These are phyloP conservation scores for Ogataea pini DNA, from an alignment of 805 yeast species.

Conservation along the genomic window DNA sequence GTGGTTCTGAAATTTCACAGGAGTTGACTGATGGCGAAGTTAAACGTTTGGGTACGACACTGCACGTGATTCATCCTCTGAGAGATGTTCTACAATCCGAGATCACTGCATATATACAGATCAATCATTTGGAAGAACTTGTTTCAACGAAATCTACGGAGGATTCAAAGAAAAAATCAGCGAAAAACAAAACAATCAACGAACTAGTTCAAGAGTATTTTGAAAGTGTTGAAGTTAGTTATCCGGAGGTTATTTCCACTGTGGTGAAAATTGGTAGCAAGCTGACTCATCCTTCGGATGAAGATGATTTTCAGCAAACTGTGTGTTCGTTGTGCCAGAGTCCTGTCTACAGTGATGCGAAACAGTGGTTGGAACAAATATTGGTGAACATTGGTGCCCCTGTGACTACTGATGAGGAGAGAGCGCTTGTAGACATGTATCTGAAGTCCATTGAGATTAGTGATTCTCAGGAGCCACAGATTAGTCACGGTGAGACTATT, in stretches of 20 bases:
- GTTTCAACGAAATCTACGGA: constrained; percentile 22
- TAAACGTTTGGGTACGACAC: constrained; percentile 30
- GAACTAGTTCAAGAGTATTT: constrained; percentile 78
- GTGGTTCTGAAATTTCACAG: constrained; percentile 68
- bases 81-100: constrained; percentile 76
- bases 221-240: constrained; percentile 66
- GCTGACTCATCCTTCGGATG: constrained; percentile 48
- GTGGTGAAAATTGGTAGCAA: constrained; percentile 89
- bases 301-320: constrained; percentile 16
- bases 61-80: constrained; percentile 65
- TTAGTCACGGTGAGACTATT: constrained; percentile 18
- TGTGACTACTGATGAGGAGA: constrained; percentile 45
- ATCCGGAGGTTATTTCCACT: constrained; percentile 88
- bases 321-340: constrained; percentile 60
- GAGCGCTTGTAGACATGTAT: constrained; percentile 30
- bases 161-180: constrained; percentile 40
- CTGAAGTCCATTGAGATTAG: constrained; percentile 10
- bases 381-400: constrained; percentile 61
- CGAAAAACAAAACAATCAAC: constrained; percentile 77
- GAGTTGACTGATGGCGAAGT: constrained; percentile 48
- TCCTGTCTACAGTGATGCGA: constrained; percentile 56
- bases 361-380: constrained; percentile 65
- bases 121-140: constrained; percentile 42
- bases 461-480: neutral
- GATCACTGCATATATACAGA: constrained; percentile 52